Evolutionary conservation across 1,284 basidiomycete species (phyloP).

Genomic region (Thecaphora thlaspeos): DNA sequence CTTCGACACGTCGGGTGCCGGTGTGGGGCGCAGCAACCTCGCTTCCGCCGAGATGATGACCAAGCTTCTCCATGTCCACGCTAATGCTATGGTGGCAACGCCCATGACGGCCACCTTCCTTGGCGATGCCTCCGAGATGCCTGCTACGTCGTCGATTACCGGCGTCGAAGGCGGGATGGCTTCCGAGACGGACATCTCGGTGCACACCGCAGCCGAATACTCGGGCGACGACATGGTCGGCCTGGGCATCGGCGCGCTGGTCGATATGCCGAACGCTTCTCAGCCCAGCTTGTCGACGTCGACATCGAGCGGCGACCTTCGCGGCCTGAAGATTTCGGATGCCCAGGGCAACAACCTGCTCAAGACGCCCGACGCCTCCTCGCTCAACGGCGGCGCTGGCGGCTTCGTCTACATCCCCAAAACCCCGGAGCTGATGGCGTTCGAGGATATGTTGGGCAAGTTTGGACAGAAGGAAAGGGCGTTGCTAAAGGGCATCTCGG

Average conservation of each 20-base stretch:
- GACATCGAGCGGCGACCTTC: too few relatives aligned
- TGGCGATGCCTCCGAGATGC: too few relatives aligned
- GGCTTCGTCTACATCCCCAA: slow-evolving; percentile 1
- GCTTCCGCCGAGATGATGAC: slow-evolving; percentile 9
- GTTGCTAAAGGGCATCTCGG: slow-evolving; percentile 23
- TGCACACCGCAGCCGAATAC: neutral
- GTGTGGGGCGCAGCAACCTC: slow-evolving; percentile 4
- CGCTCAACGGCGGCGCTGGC: too few relatives aligned
- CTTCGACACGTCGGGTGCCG: too few relatives aligned
- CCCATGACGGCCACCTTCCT: slow-evolving; percentile 13
- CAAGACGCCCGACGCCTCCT: too few relatives aligned
- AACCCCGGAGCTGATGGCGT: slow-evolving; percentile 17
- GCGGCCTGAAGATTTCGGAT: too few relatives aligned
- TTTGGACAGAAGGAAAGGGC: slow-evolving; percentile 27
- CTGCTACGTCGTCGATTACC: too few relatives aligned
- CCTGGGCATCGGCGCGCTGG: slow-evolving; percentile 10
- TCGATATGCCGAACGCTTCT: too few relatives aligned
- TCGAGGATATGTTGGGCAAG: slow-evolving; percentile 27
- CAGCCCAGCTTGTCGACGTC: too few relatives aligned
- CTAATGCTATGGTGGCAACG: slow-evolving; percentile 10
- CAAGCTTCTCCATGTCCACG: slow-evolving; percentile 12
- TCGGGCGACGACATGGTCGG: slow-evolving; percentile 10
- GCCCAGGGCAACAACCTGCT: too few relatives aligned
- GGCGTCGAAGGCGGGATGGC: too few relatives aligned
- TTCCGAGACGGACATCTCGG: too few relatives aligned